phyloP scores from a whole-genome alignment of 345 rosid genomes.

The Eucalyptus curtisii region DNA sequence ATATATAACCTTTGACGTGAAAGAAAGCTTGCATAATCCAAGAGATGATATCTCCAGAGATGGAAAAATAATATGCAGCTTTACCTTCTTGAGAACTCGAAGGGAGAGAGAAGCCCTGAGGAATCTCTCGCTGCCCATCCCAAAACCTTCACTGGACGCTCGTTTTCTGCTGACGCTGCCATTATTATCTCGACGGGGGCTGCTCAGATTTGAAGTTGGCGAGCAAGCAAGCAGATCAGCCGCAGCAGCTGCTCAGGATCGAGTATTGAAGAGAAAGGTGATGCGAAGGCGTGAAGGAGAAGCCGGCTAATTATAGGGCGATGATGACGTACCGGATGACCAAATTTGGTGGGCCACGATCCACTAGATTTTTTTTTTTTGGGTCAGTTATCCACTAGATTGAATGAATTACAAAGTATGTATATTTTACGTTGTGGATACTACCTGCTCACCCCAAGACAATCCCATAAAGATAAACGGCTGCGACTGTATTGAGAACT shows the following conservation, averaged over 20 bases:
- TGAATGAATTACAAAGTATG: too few relatives aligned
- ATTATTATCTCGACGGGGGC: background rate
- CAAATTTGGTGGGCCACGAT: background rate
- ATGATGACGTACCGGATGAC: background rate
- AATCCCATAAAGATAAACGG: too few relatives aligned
- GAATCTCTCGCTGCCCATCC: conserved; percentile 18
- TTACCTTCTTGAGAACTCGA: conserved; percentile 8
- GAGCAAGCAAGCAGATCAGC: background rate
- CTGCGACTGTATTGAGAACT: too few relatives aligned
- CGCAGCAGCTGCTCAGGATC: background rate
- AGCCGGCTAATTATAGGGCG: background rate
- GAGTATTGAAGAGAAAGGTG: background rate
- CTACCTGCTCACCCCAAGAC: too few relatives aligned
- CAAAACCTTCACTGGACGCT: conserved; percentile 1
- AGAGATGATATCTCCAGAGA: background rate
- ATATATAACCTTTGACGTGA: background rate
- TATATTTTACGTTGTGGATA: too few relatives aligned
- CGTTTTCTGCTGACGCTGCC: background rate
- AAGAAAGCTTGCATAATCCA: background rate
- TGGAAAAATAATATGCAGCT: too few relatives aligned
- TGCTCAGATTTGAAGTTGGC: background rate
- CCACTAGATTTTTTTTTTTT: too few relatives aligned
- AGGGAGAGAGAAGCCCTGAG: conserved; percentile 10
- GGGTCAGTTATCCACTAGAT: too few relatives aligned
- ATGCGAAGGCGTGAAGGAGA: background rate